phyloP scores from a whole-genome alignment of 257 asterid genomes.

The Echites panduratus region DNA sequence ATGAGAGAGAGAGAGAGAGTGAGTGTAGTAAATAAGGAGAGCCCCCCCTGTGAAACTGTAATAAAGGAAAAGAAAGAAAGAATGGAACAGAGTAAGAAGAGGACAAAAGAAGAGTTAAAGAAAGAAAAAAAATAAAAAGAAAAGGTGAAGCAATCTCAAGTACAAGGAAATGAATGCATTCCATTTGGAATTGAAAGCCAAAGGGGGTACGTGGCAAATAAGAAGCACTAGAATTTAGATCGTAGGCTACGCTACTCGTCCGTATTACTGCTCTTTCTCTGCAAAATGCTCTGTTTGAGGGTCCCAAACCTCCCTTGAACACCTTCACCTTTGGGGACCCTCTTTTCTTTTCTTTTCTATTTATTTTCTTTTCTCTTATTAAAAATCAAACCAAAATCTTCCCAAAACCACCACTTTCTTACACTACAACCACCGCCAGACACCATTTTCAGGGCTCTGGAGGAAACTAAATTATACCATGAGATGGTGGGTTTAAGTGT shows the following conservation, averaged over 20 bases:
- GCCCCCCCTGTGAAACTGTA: background rate
- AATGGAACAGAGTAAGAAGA: background rate
- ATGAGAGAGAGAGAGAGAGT: background rate
- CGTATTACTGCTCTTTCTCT: constrained; percentile 23
- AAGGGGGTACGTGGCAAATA: constrained; percentile 56
- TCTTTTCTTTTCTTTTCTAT: background rate
- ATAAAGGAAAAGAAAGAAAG: background rate
- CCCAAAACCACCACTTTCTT: background rate
- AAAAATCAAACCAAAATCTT: background rate
- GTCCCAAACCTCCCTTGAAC: constrained; percentile 7
- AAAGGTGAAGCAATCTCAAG: background rate
- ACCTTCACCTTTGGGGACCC: constrained; percentile 4
- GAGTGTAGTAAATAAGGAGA: background rate
- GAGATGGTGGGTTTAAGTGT: constrained; percentile 93
- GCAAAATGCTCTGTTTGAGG: constrained; percentile 10
- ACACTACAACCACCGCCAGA: constrained; percentile 6
- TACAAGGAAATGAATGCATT: constrained; percentile 10
- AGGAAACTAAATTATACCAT: constrained; percentile 16
- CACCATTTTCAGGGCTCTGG: constrained; percentile 6
- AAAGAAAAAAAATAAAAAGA: background rate
- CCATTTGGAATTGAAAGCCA: constrained; percentile 26
- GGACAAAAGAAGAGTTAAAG: constrained; percentile 19
- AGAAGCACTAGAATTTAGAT: constrained; percentile 39
- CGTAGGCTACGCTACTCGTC: constrained; percentile 21
- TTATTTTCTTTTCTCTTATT: constrained; percentile 18